Percentiles rank a stretch among this genome's conserved stretches.
Evolutionary conservation across 306 rosid species (phyloP).

Genomic region (Medicago lupulina): DNA sequence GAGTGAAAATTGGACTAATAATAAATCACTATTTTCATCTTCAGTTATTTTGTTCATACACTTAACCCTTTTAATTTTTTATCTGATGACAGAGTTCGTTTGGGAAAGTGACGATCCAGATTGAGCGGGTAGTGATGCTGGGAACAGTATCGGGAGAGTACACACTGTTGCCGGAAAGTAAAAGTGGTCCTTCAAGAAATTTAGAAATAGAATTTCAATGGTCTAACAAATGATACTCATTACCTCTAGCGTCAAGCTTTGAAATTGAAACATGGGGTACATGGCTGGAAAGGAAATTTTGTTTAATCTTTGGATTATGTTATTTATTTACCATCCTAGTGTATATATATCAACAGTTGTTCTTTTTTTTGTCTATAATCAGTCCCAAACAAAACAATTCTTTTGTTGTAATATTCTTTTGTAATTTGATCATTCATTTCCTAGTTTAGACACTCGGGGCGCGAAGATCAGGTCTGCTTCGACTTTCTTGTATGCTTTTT

Average conservation of each 20-base stretch:
- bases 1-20: conserved; percentile 9
- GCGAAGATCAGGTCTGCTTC: conserved; percentile 47
- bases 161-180: conserved; percentile 91
- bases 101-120: conserved; percentile 97
- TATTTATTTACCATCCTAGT: conserved; percentile 61
- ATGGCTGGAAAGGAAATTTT: conserved; percentile 42
- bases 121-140: conserved; percentile 93
- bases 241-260: conserved; percentile 35
- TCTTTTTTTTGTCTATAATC: conserved; percentile 48
- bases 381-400: conserved; percentile 48
- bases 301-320: conserved; percentile 53
- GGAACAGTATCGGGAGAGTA: conserved; percentile 97
- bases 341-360: conserved; percentile 66
- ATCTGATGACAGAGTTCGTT: conserved; percentile 81
- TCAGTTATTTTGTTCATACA: conserved; percentile 1
- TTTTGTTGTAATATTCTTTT: conserved; percentile 62
- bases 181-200: conserved; percentile 86
- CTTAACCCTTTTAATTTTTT: conserved; percentile 6
- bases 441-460: conserved; percentile 33
- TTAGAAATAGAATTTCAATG: conserved; percentile 98
- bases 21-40: conserved; percentile 24
- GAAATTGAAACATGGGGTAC: conserved; percentile 43
- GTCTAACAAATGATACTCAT: conserved; percentile 76
- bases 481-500: conserved; percentile 36
- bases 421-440: conserved; percentile 50